Evolutionary conservation across 2,329 filamentous ascomycete genomes (phyloP).

Genomic region (Aschersonia sp.): DNA sequence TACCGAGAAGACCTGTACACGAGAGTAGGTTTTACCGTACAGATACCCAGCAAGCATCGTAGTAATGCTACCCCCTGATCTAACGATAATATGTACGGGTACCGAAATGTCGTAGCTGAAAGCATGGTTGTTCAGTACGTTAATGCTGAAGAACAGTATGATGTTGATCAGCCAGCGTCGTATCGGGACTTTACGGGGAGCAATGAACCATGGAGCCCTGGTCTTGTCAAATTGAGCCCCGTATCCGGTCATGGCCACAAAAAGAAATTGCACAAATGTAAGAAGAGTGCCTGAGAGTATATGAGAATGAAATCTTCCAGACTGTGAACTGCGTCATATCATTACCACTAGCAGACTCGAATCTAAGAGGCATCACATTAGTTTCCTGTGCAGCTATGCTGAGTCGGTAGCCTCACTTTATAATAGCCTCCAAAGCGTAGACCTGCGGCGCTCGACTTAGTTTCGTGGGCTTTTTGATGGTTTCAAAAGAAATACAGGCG

Average conservation of each 20-base stretch:
- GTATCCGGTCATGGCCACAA: conserved; percentile 67
- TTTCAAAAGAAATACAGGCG: background rate
- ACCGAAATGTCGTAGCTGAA: conserved; percentile 96
- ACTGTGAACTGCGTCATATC: background rate
- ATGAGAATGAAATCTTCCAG: background rate
- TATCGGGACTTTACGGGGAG: conserved; percentile 67
- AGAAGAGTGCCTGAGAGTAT: conserved; percentile 53
- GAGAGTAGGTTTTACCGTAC: conserved; percentile 73
- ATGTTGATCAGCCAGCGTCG: conserved; percentile 81
- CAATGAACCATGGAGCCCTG: conserved; percentile 57
- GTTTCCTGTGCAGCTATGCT: background rate
- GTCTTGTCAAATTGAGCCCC: conserved; percentile 58
- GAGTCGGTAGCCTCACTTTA: conserved; percentile 53
- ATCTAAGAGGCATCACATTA: conserved; percentile 29
- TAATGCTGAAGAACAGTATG: conserved; percentile 80
- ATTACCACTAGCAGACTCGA: conserved; percentile 70
- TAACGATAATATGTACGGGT: conserved; percentile 89
- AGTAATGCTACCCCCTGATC: conserved; percentile 89
- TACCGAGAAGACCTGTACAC: conserved; percentile 69
- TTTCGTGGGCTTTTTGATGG: background rate
- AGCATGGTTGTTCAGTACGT: conserved; percentile 92
- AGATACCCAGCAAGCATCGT: conserved; percentile 85
- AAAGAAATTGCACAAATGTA: conserved; percentile 79
- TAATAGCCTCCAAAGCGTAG: conserved; percentile 89
- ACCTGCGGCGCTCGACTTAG: conserved; percentile 39